Conservation (phyloP, 1,284 basidiomycete species). For the Sporisorium sorghi region DNA sequence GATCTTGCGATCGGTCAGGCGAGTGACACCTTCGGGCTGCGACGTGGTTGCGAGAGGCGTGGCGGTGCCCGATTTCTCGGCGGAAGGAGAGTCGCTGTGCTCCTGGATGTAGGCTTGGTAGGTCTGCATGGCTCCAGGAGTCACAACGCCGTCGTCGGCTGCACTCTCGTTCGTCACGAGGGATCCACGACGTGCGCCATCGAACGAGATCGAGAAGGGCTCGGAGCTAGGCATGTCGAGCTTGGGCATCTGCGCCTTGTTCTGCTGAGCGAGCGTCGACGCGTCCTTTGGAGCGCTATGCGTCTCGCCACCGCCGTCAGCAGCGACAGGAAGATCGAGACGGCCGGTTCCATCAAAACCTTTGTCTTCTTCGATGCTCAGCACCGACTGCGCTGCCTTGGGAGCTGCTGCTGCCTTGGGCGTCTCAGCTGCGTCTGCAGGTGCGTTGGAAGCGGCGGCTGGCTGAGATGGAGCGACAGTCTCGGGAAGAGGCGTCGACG, state of each 20-base stretch:
- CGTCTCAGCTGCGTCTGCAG: slow-evolving; percentile 2
- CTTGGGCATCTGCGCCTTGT: slow-evolving; percentile 48
- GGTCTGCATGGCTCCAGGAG: slow-evolving; percentile 53
- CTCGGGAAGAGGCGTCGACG: slow-evolving; percentile 37
- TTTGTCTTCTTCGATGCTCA: slow-evolving; percentile 59
- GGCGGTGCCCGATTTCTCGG: slow-evolving; percentile 24
- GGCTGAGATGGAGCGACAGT: slow-evolving; percentile 11
- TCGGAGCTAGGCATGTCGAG: slow-evolving; percentile 64
- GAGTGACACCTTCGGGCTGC: slow-evolving; percentile 37
- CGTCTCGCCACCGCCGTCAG: slow-evolving; percentile 6
- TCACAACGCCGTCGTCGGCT: slow-evolving; percentile 41
- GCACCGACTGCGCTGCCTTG: slow-evolving; percentile 34
- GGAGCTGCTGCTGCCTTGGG: background rate
- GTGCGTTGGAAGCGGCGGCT: background rate
- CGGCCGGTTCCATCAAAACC: slow-evolving; percentile 64
- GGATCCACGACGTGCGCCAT: slow-evolving; percentile 29
- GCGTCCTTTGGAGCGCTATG: slow-evolving; percentile 5
- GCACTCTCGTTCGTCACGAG: slow-evolving; percentile 15
- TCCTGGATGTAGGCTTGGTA: slow-evolving; percentile 47
- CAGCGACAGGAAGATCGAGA: slow-evolving; percentile 43
- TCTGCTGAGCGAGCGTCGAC: slow-evolving; percentile 5
- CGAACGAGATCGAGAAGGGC: slow-evolving; percentile 58
- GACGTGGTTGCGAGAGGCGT: slow-evolving; percentile 25
- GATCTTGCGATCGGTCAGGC: slow-evolving; percentile 48
- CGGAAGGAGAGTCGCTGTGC: slow-evolving; percentile 29